phyloP scores from a whole-genome alignment of 805 yeast species.

The Wickerhamiella nectarea region DNA sequence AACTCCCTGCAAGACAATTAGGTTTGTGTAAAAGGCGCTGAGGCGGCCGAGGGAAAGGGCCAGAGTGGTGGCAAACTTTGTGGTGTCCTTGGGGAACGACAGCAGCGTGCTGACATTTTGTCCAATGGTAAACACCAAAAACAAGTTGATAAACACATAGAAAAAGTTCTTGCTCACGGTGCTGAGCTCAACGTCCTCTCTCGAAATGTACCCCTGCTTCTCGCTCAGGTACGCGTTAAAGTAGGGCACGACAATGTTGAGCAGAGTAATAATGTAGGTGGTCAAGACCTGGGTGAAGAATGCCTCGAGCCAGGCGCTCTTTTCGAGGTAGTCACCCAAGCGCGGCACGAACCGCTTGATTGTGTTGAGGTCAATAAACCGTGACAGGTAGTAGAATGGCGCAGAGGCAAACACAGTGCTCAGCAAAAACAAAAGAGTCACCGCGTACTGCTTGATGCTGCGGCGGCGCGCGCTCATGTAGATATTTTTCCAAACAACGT shows the following conservation, averaged over 20 bases:
- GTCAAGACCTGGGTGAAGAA: slow-evolving; percentile 83
- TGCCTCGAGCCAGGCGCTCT: slow-evolving; percentile 57
- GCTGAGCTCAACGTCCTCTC: slow-evolving; percentile 84
- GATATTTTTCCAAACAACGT: slow-evolving; percentile 82
- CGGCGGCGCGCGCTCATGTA: slow-evolving; percentile 69
- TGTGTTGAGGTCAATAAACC: slow-evolving; percentile 64
- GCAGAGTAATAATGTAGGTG: slow-evolving; percentile 73
- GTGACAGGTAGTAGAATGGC: slow-evolving; percentile 77
- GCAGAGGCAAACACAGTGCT: slow-evolving; percentile 59
- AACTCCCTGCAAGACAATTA: slow-evolving; percentile 62
- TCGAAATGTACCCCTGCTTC: slow-evolving; percentile 78
- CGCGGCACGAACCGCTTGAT: slow-evolving; percentile 73
- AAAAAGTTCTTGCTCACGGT: slow-evolving; percentile 87
- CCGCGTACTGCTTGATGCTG: slow-evolving; percentile 44
- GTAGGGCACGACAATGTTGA: slow-evolving; percentile 75
- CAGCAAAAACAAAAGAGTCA: slow-evolving; percentile 53
- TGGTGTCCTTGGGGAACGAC: slow-evolving; percentile 57
- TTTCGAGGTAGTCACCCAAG: slow-evolving; percentile 52
- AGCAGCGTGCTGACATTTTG: slow-evolving; percentile 69
- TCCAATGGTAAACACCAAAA: slow-evolving; percentile 83
- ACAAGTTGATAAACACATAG: slow-evolving; percentile 85
- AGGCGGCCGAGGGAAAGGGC: slow-evolving; percentile 71
- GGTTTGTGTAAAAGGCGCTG: slow-evolving; percentile 80
- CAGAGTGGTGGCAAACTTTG: slow-evolving; percentile 71
- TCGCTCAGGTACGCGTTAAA: slow-evolving; percentile 71